Base-by-base conservation (phyloP, 2,329 filamentous ascomycete genomes). In the Xylariaceae sp. region DNA sequence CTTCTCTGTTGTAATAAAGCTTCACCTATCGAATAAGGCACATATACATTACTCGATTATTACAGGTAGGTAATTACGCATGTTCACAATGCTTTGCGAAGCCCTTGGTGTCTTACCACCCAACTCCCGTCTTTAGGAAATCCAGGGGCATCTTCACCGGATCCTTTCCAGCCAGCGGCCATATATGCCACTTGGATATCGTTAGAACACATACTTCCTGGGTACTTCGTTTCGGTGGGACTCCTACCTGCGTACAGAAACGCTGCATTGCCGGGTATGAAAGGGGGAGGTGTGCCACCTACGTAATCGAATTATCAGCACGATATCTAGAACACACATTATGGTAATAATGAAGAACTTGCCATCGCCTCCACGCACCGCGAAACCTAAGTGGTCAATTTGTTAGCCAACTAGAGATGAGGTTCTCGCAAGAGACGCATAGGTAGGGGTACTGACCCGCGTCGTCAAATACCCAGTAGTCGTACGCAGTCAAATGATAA, bases 391-490 rank as follows among this genome's bases (percentile, higher is more conserved):
- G 48, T 76, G 74, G 19, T 76, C 74, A 56, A 76, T 76, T 1
- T 63, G 14, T 37, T 37, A 37, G 32, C 32, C 3, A 1, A 7
- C 32, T 10, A 10, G 9, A 37, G 32, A 16, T 12, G 12, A 37
- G 5, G 3, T 37, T n/a, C n/a, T n/a, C n/a, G n/a, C n/a, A n/a
- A n/a, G n/a, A n/a, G n/a, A n/a, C n/a, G 32, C 14, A 12, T 3
- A 16, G 32, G 3, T 37, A 37, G 32, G 14, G 32, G 14, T 10
- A 37, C 32, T 37, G 14, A 37, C 73, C 71, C 2, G 75, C 74
- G 47, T 76, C 74, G 19, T 76, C 74, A 56, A 76, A 76, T 1
- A 64, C 65, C 74, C 74, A 76, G 40, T 74, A 76, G n/a, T 73
- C 72, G 23, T 73, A 76, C 14, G 72, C 73, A 1, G 76, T 77